Evolutionary conservation across 441 rosid species (phyloP).

Genomic region (Gossypium davidsonii): DNA sequence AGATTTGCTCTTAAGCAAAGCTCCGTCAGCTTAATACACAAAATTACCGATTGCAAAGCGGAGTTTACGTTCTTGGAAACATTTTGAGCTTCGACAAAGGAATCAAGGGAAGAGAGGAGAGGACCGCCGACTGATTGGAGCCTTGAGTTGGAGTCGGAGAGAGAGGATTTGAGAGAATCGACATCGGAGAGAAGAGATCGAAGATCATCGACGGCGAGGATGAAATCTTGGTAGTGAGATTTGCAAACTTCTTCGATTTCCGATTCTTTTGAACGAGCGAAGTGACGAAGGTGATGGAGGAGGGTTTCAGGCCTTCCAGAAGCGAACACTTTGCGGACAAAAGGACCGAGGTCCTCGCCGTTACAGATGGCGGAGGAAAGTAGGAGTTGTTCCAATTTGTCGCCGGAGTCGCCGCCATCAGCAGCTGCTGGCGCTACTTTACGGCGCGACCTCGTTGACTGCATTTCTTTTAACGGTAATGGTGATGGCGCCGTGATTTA

Average conservation of each 20-base stretch:
- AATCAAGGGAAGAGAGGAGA: neutral
- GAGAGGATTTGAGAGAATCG: neutral
- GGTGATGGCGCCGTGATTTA: neutral
- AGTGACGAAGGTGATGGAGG: neutral
- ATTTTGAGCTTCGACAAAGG: neutral
- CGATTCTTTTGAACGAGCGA: neutral
- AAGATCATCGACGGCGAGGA: neutral
- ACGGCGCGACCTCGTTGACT: slow-evolving; percentile 1
- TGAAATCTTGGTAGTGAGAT: slow-evolving; percentile 2
- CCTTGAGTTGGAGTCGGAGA: neutral
- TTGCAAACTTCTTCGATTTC: slow-evolving; percentile 5
- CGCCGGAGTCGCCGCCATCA: neutral
- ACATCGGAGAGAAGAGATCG: slow-evolving; percentile 4
- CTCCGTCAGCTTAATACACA: neutral
- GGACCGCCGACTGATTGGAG: neutral
- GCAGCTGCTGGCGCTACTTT: neutral
- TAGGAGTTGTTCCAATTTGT: neutral
- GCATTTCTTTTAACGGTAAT: neutral
- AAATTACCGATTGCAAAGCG: neutral
- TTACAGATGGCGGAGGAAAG: neutral
- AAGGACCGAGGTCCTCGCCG: slow-evolving; percentile 7
- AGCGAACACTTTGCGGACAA: slow-evolving; percentile 6
- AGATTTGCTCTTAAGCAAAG: neutral
- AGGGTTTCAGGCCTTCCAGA: slow-evolving; percentile 3
- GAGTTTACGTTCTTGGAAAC: neutral